Percentiles rank a stretch among this genome's conserved stretches.
Evolutionary conservation across 2,329 filamentous ascomycete genomes (phyloP).

Genomic region (Fusarium incarnatum): DNA sequence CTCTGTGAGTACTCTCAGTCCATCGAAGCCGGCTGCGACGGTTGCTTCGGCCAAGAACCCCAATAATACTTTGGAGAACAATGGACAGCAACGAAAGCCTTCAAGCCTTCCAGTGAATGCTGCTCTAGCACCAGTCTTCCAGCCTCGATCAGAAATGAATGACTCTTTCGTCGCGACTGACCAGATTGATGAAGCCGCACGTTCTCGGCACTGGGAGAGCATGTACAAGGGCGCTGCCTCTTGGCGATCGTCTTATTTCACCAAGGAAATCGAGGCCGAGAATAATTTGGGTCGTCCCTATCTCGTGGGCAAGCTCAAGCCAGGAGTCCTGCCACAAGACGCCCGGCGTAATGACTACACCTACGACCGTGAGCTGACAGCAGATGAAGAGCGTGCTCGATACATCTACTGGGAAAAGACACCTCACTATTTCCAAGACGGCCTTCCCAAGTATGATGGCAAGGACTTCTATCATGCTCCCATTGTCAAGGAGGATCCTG

Average conservation of each 20-base stretch:
- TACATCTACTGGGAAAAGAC: constrained; percentile 71
- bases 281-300: constrained; percentile 57
- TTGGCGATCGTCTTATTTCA: constrained; percentile 41
- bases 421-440: constrained; percentile 61
- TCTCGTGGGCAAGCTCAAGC: constrained; percentile 64
- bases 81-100: constrained; percentile 50
- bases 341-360: constrained; percentile 62
- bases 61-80: constrained; percentile 34
- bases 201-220: constrained; percentile 6
- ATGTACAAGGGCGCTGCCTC: constrained; percentile 29
- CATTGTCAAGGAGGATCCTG: constrained; percentile 55
- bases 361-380: constrained; percentile 68
- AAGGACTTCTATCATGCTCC: constrained; percentile 73
- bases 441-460: constrained; percentile 72
- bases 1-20: constrained; percentile 44
- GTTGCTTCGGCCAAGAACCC: constrained; percentile 37
- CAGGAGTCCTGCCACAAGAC: constrained; percentile 55
- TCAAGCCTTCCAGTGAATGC: constrained; percentile 58
- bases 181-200: constrained; percentile 19
- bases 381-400: constrained; percentile 69
- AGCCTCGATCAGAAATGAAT: constrained; percentile 53
- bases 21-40: constrained; percentile 45
- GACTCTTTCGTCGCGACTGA: constrained; percentile 29
- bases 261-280: constrained; percentile 32
- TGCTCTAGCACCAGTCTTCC: constrained; percentile 62